These are phyloP conservation scores for Lichtheimia hyalospora DNA, from an alignment of 371 early-diverging fungal genomes.

Conservation along the genomic window DNA sequence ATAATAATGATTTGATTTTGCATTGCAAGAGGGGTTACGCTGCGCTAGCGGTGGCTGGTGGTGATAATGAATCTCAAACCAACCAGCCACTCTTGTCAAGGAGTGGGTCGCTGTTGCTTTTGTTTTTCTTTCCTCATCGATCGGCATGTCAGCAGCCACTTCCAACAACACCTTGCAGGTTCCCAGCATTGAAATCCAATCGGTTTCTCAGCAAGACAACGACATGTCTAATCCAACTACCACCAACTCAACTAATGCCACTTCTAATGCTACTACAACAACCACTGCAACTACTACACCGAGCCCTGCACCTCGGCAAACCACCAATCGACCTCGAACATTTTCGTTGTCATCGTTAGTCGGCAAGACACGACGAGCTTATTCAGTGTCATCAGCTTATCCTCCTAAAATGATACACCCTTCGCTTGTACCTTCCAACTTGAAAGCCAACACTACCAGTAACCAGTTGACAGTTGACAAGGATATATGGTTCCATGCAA, in stretches of 20 bases:
- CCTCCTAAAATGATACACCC: slow-evolving; percentile 32
- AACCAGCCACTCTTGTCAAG: too few species aligned
- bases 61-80: too few species aligned
- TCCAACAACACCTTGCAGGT: slow-evolving; percentile 5
- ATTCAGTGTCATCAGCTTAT: slow-evolving; percentile 50
- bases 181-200: slow-evolving; percentile 12
- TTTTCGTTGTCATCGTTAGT: slow-evolving; percentile 42
- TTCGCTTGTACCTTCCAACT: slow-evolving; percentile 15
- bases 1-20: too few species aligned
- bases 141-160: too few species aligned
- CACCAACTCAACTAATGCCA: slow-evolving; percentile 16
- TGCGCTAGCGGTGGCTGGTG: too few species aligned
- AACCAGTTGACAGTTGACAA: slow-evolving; percentile 6
- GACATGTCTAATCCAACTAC: background rate
- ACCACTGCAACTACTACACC: too few species aligned
- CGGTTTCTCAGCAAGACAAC: background rate
- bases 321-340: slow-evolving; percentile 13
- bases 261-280: too few species aligned
- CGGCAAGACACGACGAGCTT: slow-evolving; percentile 41
- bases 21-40: too few species aligned
- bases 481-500: slow-evolving; percentile 17
- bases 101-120: too few species aligned
- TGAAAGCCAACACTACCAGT: background rate
- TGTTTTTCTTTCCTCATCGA: too few species aligned
- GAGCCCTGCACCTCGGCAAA: too few species aligned